Base-by-base conservation (phyloP, 768 basidiomycete species). In the Kwoniella heveanensis region DNA sequence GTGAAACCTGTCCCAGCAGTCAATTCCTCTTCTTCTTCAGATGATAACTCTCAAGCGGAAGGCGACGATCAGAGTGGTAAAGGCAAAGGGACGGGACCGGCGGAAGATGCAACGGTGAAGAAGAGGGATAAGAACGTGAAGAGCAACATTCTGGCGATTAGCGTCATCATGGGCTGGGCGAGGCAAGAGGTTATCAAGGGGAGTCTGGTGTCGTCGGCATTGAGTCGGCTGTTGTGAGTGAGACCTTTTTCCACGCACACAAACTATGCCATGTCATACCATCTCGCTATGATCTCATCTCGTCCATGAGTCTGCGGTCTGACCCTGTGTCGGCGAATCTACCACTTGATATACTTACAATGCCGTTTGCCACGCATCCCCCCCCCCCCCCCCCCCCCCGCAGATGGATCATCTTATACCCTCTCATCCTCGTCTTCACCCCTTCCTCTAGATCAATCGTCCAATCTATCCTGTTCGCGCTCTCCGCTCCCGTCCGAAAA, bases 391-490 rank as follows among this genome's bases (percentile, higher is more conserved):
- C n/a, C 17, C 55, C 15, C 25, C 17, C 13, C 39, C 25, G 24
- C 57, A 90, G 91, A 36, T 92, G 91, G 71, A 64, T 90, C 36
- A 2, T 88, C 5, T 69, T 87, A 7, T 86, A 87, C 62, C 91
- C 90, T 0, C 47, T 91, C 4, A 80, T 91, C 19, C 82, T 87
- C 25, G 69, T 93, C 47, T 76, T 90, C 68, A 85, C 87, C 5
- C 93, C 93, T 70, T 86, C 88, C 0, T 84, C 90, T 1, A 74
- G 66, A 2, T 81, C 85, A 8, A 81, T 88, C 0, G 81, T 89
- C n/a, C 90, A 95, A 74, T 84, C 87, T 2, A 82, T 92, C n/a
- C 79, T 93, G 2, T 92, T 92, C 65, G 88, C 85, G 0, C 84
- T 95, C 15, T 92, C 70, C 1, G 79, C 79, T 2, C 79, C 79